These are phyloP conservation scores for Heimioporus sp. DNA, from an alignment of 768 basidiomycete species.

Conservation along the genomic window DNA sequence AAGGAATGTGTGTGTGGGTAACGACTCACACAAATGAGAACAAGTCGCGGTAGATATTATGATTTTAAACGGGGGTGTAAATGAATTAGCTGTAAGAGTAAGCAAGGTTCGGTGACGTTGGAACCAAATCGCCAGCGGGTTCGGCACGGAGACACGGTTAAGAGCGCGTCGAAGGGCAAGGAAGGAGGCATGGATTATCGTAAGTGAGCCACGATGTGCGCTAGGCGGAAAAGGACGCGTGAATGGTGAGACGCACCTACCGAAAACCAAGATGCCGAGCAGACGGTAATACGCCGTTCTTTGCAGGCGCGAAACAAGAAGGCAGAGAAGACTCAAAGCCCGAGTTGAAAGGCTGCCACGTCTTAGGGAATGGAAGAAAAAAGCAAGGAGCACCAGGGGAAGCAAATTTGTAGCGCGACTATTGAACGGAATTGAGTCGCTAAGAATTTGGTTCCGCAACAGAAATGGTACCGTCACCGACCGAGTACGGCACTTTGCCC, in stretches of 20 bases:
- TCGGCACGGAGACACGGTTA: constrained; percentile 33
- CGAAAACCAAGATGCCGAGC: constrained; percentile 23
- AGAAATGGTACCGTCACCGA: constrained; percentile 31
- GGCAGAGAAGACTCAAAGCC: constrained; percentile 12
- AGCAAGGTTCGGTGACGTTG: constrained; percentile 26
- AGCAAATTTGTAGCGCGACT: constrained; percentile 34
- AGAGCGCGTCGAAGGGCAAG: constrained; percentile 26
- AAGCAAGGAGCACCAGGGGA: constrained; percentile 25
- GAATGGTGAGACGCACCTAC: constrained; percentile 31
- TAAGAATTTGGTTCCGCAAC: constrained; percentile 36
- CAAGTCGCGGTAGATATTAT: constrained; percentile 30
- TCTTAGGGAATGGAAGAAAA: constrained; percentile 30
- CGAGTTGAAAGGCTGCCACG: constrained; percentile 20
- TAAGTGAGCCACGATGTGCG: constrained; percentile 33
- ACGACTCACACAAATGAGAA: constrained; percentile 29
- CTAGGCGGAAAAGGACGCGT: constrained; percentile 29
- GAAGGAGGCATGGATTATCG: constrained; percentile 25
- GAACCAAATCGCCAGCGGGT: constrained; percentile 12
- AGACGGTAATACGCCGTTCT: constrained; percentile 15
- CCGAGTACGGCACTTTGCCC: constrained; percentile 28
- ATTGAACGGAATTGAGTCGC: constrained; percentile 36
- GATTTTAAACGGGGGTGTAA: constrained; percentile 31
- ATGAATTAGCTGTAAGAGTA: constrained; percentile 35
- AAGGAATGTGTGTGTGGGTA: constrained; percentile 4
- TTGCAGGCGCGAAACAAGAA: constrained; percentile 19